Evolutionary conservation across 805 yeast genomes (phyloP).

Genomic region (Candida ortonii): DNA sequence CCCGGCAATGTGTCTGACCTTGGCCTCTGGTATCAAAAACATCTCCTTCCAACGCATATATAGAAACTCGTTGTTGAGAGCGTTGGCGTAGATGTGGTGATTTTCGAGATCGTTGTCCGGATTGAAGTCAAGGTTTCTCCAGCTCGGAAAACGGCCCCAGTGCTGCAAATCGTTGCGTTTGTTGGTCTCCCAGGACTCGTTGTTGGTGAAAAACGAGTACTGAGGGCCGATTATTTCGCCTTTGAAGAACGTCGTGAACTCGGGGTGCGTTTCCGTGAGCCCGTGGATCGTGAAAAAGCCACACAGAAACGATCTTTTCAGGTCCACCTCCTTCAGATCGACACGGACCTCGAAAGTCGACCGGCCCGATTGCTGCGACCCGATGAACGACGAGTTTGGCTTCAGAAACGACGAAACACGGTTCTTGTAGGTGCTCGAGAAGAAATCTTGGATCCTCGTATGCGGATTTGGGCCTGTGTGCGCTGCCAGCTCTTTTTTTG

Average conservation of each 20-base stretch:
- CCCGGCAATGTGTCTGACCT: constrained; percentile 54
- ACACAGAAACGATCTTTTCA: constrained; percentile 46
- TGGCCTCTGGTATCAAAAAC: constrained; percentile 78
- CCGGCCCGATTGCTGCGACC: constrained; percentile 69
- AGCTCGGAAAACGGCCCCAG: constrained; percentile 52
- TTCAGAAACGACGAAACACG: constrained; percentile 44
- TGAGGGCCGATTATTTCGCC: constrained; percentile 66
- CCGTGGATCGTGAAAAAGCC: constrained; percentile 69
- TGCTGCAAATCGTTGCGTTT: constrained; percentile 55
- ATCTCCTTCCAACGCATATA: constrained; percentile 97
- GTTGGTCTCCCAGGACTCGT: constrained; percentile 52
- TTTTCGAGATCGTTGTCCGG: constrained; percentile 30
- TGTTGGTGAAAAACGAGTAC: constrained; percentile 57
- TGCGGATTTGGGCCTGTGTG: not conserved
- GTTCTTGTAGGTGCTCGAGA: constrained; percentile 11
- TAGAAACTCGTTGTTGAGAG: constrained; percentile 44
- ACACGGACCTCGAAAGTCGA: constrained; percentile 65
- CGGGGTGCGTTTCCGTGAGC: constrained; percentile 58
- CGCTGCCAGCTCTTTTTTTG: constrained; percentile 3
- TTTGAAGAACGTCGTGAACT: constrained; percentile 66
- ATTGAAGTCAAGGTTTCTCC: constrained; percentile 34
- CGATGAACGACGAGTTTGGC: constrained; percentile 61
- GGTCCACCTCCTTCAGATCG: constrained; percentile 67
- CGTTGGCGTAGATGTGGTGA: constrained; percentile 24
- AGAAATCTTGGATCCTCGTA: constrained; percentile 20